These are phyloP conservation scores for Yueomyces sinensis DNA, from an alignment of 805 yeast genomes.

Conservation along the genomic window DNA sequence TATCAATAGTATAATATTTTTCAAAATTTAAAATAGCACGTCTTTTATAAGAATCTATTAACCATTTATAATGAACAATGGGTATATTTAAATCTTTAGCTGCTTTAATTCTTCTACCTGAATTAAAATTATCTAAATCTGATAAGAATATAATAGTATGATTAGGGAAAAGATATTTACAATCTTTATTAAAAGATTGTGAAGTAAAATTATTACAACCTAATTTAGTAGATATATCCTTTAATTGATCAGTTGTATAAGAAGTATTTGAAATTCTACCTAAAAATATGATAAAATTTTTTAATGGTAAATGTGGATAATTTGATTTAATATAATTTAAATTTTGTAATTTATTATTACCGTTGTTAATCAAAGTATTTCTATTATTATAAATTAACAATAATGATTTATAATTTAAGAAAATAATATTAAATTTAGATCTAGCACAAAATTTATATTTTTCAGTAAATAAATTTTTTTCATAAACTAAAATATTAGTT, in stretches of 20 bases:
- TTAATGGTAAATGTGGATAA: conserved; percentile 11
- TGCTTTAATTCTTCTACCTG: conserved; percentile 22
- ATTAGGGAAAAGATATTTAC: conserved; percentile 2
- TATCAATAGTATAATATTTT: conserved; percentile 20
- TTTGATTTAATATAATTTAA: conserved; percentile 7
- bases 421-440: conserved; percentile 17
- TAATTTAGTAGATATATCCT: conserved; percentile 5
- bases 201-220: conserved; percentile 10
- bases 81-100: conserved; percentile 30
- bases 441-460: conserved; percentile 19
- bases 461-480: conserved; percentile 27
- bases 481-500: conserved; percentile 47
- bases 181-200: conserved; percentile 8
- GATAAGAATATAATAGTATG: conserved; percentile 14
- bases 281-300: conserved; percentile 16
- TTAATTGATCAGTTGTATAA: conserved; percentile 2
- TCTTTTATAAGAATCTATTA: conserved; percentile 27
- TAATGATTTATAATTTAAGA: conserved; percentile 9
- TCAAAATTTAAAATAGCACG: conserved; percentile 28
- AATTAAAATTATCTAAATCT: conserved; percentile 12
- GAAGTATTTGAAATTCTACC: conserved; percentile 12
- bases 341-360: conserved; percentile 3
- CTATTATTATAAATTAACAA: conserved; percentile 12
- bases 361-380: conserved; percentile 1
- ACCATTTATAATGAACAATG: conserved; percentile 32